Evolutionary conservation across 805 yeast genomes (phyloP), one percentile per base, ranked within the genome.

Genomic region (Wickerhamiella lipophila): DNA sequence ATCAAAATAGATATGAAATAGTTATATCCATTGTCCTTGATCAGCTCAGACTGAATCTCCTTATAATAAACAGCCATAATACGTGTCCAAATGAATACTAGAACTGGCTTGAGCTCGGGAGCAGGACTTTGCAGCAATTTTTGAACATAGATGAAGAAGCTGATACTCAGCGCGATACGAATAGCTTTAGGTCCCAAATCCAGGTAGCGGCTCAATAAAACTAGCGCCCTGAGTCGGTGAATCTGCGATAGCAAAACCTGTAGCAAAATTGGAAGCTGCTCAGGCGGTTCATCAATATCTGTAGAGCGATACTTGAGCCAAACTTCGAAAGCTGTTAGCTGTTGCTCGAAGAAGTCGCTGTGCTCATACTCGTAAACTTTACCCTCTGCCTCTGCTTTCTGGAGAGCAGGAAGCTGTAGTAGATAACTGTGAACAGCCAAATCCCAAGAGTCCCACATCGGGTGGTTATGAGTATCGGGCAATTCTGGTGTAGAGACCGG

Each of bases 121-220:
- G 97, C 96, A 0, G 97, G 97, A 52, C 94, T 81, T 61, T 89
- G 97, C 29, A 92, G 67, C 19, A 92, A 71, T 58, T 88, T 86
- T 49, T 89, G 69, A 27, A 92, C 95, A 60, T 92, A 92, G 0
- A 97, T 97, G 64, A 89, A 92, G 26, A 92, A 89, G 19, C 97
- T 97, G 55, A 92, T 88, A 6, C 95, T 84, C 27, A 92, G 68
- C 0, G 96, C 94, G 26, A 88, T 68, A 58, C 87, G 84, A 0
- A 92, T 97, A 0, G 98, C 97, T 94, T 96, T 86, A 0, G 98
- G 96, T 0, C 98, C 98, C 32, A 92, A 67, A 64, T 92, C 98
- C 39, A 92, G 69, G 61, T 89, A 92, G 56, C 84, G 76, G 3
- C 95, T 81, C 11, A 92, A 70, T 49, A 92, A 63, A 32, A 84